Conservation (phyloP, 2,329 filamentous ascomycete genomes). For the Trichoderma lentiforme region DNA sequence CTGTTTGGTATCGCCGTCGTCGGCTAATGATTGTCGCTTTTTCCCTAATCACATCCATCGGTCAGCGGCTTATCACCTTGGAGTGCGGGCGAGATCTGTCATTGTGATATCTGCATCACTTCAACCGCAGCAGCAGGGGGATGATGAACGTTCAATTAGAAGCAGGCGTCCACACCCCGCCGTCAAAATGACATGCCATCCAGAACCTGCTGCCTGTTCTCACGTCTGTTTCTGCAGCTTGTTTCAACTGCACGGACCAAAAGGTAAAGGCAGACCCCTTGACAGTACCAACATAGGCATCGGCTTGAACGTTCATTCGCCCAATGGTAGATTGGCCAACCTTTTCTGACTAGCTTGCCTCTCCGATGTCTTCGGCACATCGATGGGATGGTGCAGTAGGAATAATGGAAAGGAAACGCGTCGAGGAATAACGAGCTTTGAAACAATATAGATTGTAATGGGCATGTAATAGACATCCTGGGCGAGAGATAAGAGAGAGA, state of each 20-base stretch:
- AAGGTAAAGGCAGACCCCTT: not conserved
- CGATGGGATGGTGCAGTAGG: not conserved
- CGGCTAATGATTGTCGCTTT: slow-evolving; percentile 1
- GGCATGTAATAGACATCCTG: not conserved
- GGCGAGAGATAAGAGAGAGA: not conserved
- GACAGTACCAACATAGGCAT: not conserved
- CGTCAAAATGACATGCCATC: not conserved
- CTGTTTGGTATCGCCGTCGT: slow-evolving; percentile 3
- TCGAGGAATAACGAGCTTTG: not conserved
- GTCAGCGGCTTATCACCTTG: not conserved
- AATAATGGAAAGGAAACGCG: not conserved
- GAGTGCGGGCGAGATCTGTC: not conserved
- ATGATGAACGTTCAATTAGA: not conserved
- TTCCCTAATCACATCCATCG: not conserved
- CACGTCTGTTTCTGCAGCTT: not conserved
- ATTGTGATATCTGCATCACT: not conserved
- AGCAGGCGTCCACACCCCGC: not conserved
- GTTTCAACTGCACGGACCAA: not conserved
- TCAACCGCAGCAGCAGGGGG: not conserved
- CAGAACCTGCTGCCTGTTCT: not conserved
- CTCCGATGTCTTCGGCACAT: no score
- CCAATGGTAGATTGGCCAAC: not conserved
- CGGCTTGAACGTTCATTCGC: not conserved
- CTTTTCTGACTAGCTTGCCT: not conserved
- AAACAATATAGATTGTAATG: not conserved